Conservation (phyloP, 2,329 filamentous ascomycete species). For the Aspergillus tanneri region DNA sequence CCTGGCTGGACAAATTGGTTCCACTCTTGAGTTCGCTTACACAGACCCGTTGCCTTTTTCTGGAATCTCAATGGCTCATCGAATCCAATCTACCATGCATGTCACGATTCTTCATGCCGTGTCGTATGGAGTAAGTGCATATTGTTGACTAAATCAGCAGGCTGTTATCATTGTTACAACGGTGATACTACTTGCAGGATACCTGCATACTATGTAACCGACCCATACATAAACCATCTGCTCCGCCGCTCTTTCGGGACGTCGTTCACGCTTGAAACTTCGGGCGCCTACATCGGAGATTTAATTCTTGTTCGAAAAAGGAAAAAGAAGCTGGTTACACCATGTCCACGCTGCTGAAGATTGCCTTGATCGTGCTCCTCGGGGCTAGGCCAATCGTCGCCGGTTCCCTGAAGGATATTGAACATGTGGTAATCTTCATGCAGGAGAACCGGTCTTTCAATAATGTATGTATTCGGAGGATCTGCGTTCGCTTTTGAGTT, state of each 20-base stretch:
- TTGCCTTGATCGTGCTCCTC: constrained; percentile 19
- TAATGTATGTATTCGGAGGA: constrained; percentile 25
- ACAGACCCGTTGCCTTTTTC: no score
- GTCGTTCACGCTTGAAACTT: not conserved
- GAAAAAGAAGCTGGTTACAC: not conserved
- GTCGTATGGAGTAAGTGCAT: not conserved
- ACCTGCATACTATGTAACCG: not conserved
- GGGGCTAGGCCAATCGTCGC: constrained; percentile 26
- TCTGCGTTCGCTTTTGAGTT: not conserved
- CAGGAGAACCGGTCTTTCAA: constrained; percentile 50
- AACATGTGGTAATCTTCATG: constrained; percentile 61
- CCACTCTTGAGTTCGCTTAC: no score
- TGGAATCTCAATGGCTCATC: constrained; percentile 5
- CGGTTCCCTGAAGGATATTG: constrained; percentile 51
- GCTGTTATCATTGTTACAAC: not conserved
- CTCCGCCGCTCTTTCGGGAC: not conserved
- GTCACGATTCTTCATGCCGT: not conserved
- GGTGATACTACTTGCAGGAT: not conserved
- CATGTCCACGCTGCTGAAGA: constrained; percentile 12
- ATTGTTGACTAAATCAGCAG: not conserved
- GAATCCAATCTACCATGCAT: constrained; percentile 5
- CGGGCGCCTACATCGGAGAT: not conserved
- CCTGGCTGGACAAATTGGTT: no score
- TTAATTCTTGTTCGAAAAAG: not conserved
- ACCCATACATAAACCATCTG: not conserved